Base-by-base conservation (phyloP, 108 stramenopile species). In the Cyclostephanos invisitatus region DNA sequence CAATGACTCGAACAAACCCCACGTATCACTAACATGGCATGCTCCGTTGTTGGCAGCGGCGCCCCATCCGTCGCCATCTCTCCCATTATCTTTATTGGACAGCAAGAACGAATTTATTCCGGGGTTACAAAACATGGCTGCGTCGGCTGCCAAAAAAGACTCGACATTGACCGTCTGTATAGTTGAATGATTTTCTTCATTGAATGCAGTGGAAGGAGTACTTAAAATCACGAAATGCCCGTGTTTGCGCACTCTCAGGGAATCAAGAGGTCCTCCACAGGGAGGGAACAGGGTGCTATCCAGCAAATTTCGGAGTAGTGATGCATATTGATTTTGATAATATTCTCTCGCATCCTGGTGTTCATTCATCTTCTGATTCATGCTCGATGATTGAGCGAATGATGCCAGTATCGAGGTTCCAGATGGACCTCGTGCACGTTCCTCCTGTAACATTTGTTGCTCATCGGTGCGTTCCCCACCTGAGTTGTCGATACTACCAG, bases 1-100 rank as follows among this genome's bases (percentile, higher is more conserved):
- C 27, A 80, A 56, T 6, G 78, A 80, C 50, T 80, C 68, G 58
- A 80, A 73, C 66, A 80, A 50, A 44, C 78, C 78, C 78, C 78
- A 73, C 38, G 67, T 73, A 50, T 73, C 67, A 28, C 67, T 64
- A 28, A 50, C 27, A 64, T 80, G 72, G 17, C 78, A 80, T 9
- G 78, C 62, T 36, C 72, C 72, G 59, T 78, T 71, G 56, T 77
- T 71, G 35, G 69, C 46, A 47, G 77, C 70, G 22, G 67, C 70
- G 5, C 72, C 78, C 78, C 78, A 80, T 46, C 72, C 78, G 22
- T 27, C 73, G 18, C 65, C 65, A 35, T n/a, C 50, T 5, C 60
- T 46, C 40, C 32, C 60, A 24, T 18, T 37, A 38, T 60, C 49
- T 47, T 37, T 22, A 56, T 78, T 54, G 51, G 62, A 62, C 12